Conservation (phyloP, 2,329 filamentous ascomycete genomes). For the Apiospora hydei region DNA sequence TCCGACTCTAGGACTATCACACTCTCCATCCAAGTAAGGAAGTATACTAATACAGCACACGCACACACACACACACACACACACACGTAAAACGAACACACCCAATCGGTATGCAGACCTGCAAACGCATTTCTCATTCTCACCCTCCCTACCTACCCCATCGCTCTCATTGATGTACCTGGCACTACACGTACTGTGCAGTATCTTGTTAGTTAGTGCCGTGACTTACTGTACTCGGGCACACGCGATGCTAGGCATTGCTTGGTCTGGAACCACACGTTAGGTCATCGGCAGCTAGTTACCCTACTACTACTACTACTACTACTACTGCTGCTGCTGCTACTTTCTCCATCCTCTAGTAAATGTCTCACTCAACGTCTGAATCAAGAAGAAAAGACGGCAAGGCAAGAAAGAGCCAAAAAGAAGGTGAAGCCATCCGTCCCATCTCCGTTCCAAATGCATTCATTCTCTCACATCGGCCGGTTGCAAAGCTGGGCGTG, state of each 20-base stretch:
- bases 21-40: neutral
- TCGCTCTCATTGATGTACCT: neutral
- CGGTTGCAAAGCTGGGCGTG: neutral
- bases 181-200: constrained; percentile 8
- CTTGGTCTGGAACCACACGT: constrained; percentile 8
- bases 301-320: neutral
- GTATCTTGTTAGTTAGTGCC: neutral
- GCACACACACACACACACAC: neutral
- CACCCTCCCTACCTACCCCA: neutral
- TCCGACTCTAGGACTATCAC: neutral
- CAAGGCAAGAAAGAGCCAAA: neutral
- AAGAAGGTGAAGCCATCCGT: neutral
- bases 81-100: neutral
- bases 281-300: constrained; percentile 22
- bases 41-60: neutral
- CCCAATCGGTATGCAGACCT: constrained; percentile 15
- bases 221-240: constrained; percentile 10
- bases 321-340: neutral
- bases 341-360: neutral
- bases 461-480: constrained; percentile 3
- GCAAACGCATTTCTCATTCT: constrained; percentile 1
- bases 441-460: constrained; percentile 14
- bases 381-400: constrained; percentile 7
- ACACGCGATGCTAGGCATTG: constrained; percentile 4
- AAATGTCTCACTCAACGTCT: constrained; percentile 21